Evolutionary conservation across 345 rosid species (phyloP), one percentile per base, ranked within the genome.

Genomic region (Isatis tinctoria): DNA sequence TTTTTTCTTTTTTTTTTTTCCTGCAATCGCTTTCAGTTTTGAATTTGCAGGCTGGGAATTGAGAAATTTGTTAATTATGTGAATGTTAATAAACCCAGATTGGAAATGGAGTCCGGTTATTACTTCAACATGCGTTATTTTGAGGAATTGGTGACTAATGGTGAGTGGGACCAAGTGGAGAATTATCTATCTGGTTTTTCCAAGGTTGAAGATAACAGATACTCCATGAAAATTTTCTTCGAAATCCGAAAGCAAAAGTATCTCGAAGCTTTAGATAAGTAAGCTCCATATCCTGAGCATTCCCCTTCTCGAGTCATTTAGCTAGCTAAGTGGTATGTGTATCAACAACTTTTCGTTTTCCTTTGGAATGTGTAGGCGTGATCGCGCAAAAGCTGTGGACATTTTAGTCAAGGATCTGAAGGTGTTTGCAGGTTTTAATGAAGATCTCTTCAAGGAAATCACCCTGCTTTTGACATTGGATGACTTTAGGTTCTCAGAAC

Each of bases 211-310:
- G 69, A 64, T 28, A 64, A 91, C 93, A 81, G 90, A 85, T 89
- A 91, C 75, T 91, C 97, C n/a, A 90, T 92, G 93, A 92, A 88
- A 79, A 92, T 88, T 70, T 92, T 89, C 84, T 90, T 92, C 0
- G 97, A 92, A 83, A 88, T 92, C 67, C 88, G 96, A 17, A 92
- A 92, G 79, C 97, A 92, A 85, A 92, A 92, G 78, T 92, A 88
- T 69, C 89, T 92, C 33, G 97, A 92, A 77, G 96, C 97, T 62
- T 77, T 92, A 43, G 97, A 92, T 80, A 89, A 87, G 97, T 88
- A 84, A 58, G 91, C 71, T 7, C 44, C 35, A 27, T 32, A 4
- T 43, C 35, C 8, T 68, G 35, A 30, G 18, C 13, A n/a, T 26
- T 24, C 35, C 1, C 41, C 3, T 9, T 28, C 14, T 2, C 13